These are phyloP conservation scores for Yamadazyma dendronema DNA, from an alignment of 1,139 yeast species.

Conservation along the genomic window DNA sequence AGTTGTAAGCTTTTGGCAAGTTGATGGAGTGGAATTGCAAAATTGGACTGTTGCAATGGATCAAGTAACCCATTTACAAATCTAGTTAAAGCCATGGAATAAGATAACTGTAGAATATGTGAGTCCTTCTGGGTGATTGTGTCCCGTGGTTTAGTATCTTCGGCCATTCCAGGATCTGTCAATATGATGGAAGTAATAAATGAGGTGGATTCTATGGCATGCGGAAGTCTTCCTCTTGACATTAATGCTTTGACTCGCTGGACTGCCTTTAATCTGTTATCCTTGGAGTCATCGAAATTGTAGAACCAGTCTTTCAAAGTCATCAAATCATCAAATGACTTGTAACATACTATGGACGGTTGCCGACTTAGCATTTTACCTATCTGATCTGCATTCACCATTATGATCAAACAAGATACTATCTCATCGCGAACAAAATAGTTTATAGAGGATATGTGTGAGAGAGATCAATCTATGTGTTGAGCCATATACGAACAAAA, in stretches of 20 bases:
- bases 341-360: conserved; percentile 60
- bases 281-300: conserved; percentile 26
- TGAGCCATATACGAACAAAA: no score
- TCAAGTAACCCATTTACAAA: conserved; percentile 93
- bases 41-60: conserved; percentile 76
- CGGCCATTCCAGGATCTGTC: conserved; percentile 33
- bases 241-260: conserved; percentile 44
- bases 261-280: conserved; percentile 33
- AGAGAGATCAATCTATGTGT: neutral
- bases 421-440: neutral
- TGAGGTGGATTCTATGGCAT: conserved; percentile 56
- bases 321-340: conserved; percentile 47
- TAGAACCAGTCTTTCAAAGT: conserved; percentile 61
- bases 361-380: conserved; percentile 18
- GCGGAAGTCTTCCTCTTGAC: conserved; percentile 45
- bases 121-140: conserved; percentile 23
- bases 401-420: neutral
- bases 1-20: conserved; percentile 68
- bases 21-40: conserved; percentile 74
- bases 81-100: conserved; percentile 76
- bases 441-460: neutral
- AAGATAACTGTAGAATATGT: conserved; percentile 45
- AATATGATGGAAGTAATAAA: conserved; percentile 54
- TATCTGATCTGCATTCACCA: conserved; percentile 9
- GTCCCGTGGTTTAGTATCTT: neutral